phyloP scores from a whole-genome alignment of 768 basidiomycete genomes.

The Tulasnella sp. region DNA sequence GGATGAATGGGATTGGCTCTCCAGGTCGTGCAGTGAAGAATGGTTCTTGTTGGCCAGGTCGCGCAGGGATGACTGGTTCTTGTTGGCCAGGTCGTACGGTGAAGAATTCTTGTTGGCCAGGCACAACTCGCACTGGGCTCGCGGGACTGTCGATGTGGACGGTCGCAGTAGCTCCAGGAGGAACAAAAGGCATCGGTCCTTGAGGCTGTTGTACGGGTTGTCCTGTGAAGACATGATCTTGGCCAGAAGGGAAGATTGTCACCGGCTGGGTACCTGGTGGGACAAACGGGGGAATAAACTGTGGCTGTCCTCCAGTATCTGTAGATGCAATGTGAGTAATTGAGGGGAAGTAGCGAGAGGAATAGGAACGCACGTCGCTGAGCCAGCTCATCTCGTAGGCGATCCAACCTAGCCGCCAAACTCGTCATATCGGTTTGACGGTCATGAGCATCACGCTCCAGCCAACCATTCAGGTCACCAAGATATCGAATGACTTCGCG shows the following conservation, averaged over 20 bases:
- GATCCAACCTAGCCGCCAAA: constrained; percentile 59
- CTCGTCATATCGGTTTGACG: constrained; percentile 69
- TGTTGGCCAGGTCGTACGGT: neutral
- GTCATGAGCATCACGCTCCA: constrained; percentile 72
- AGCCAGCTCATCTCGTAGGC: constrained; percentile 46
- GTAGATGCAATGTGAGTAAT: neutral
- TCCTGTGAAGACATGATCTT: neutral
- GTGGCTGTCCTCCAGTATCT: constrained; percentile 10
- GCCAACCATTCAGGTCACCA: constrained; percentile 70
- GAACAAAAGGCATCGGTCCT: neutral
- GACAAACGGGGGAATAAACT: constrained; percentile 18
- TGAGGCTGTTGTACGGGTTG: neutral
- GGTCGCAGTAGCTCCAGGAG: neutral
- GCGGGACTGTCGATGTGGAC: neutral
- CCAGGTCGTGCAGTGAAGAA: neutral
- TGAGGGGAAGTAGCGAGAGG: neutral
- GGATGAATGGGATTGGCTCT: constrained; percentile 5
- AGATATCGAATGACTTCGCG: constrained; percentile 53
- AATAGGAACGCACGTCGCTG: constrained; percentile 40
- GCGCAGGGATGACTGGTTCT: neutral
- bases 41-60: neutral
- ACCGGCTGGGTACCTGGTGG: neutral
- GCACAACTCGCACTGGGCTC: neutral
- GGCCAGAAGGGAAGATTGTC: neutral
- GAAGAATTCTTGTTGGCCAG: neutral